Base-by-base conservation (phyloP, 2,329 filamentous ascomycete species). In the Talaromyces sp. region DNA sequence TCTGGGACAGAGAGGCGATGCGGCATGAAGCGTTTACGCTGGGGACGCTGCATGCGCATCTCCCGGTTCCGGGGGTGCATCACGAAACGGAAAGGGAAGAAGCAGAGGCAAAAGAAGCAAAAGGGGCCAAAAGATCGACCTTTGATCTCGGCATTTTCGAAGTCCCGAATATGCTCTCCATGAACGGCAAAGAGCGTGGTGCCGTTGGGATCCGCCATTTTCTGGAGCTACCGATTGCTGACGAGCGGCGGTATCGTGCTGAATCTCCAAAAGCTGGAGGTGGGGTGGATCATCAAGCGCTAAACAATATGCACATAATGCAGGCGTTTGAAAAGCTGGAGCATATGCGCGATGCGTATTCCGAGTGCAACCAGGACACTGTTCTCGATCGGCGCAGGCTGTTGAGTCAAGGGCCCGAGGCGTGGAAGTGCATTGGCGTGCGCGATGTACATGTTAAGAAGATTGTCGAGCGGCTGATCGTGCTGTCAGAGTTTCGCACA, bases 131-230 rank as follows among this genome's bases (percentile, higher is more conserved):
- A 64, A 68, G 75, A 57, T 73, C 77, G 3, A 73, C 75, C 2
- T 79, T 79, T 60, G 78, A 80, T 50, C 65, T 79, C 2, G 77
- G 77, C 2, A 72, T 79, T 12, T 79, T 78, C 56, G 80, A 83
- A 65, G 71, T 80, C 1, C 80, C 80, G 0, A 82, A 79, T 61
- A 82, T 82, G 80, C 70, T 81, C 4, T 75, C 73, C 18, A 71
- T 74, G 14, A 76, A 78, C 23, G 80, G 79, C 6, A 72, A 73
- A 30, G 80, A 82, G 63, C 73, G 75, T 0, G 81, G 81, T 0
- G 80, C 79, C 1, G 68, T 81, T 10, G 79, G 80, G 0, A 76
- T 80, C 57, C 76, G 78, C 34, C 72, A 81, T 67, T 82, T 78
- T 59, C 70, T 82, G 4, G 80, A 83, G 63, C 67, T 80, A 5